A percentile compares a stretch with the other conserved stretches of the same genome.
Conservation (phyloP, 2,329 filamentous ascomycete species). For the Curvularia verruculosa region DNA sequence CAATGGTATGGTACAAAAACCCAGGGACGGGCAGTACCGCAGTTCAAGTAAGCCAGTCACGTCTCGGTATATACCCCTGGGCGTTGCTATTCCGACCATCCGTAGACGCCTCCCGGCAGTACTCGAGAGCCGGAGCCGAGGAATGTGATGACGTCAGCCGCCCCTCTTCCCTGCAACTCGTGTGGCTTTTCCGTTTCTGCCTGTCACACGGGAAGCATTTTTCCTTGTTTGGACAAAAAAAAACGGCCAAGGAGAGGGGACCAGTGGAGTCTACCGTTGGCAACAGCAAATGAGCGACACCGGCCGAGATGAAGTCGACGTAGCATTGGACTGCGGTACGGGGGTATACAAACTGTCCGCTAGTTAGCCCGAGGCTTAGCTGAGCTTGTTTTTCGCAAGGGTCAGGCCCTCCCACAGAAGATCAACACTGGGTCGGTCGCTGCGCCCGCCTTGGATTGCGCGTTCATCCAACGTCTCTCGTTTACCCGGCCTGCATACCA, state of each 20-base stretch:
- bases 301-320: not conserved
- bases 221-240: not conserved
- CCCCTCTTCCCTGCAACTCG: not conserved
- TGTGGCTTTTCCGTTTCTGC: not conserved
- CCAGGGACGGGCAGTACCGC: not conserved
- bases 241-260: constrained; percentile 3
- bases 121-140: not conserved
- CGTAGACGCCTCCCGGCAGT: not conserved
- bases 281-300: constrained; percentile 2
- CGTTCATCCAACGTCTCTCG: constrained; percentile 2
- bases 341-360: not conserved
- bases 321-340: constrained; percentile 2
- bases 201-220: constrained; percentile 6
- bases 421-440: constrained; percentile 15
- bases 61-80: not conserved
- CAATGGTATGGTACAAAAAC: not conserved
- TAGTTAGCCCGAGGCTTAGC: constrained; percentile 21
- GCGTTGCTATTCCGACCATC: not conserved
- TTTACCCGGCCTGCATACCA: constrained; percentile 3
- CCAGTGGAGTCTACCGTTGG: constrained; percentile 3
- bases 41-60: not conserved
- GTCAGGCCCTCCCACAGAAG: constrained; percentile 6
- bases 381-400: constrained; percentile 25
- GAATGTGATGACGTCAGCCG: constrained; percentile 10
- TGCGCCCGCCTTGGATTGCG: constrained; percentile 21